phyloP scores from a whole-genome alignment of 108 stramenopile genomes.

The Discostella pseudostelligera region DNA sequence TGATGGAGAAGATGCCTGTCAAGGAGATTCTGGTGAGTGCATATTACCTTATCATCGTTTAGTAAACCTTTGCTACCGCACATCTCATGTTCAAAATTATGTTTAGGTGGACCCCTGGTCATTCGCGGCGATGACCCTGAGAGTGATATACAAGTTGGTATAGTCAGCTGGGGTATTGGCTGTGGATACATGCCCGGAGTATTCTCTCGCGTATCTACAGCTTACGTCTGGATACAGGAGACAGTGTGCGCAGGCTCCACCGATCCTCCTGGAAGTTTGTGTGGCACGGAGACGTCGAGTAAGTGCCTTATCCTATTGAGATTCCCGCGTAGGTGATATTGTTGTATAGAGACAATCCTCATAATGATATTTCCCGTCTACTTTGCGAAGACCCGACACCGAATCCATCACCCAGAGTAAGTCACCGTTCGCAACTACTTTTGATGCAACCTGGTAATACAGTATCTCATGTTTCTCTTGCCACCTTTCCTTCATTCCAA shows the following conservation, averaged over 20 bases:
- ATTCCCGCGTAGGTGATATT: not conserved
- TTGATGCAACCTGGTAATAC: not conserved
- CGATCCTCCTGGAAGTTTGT: constrained; percentile 14
- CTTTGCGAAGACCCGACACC: not conserved
- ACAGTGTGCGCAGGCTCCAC: constrained; percentile 28
- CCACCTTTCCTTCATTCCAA: not conserved
- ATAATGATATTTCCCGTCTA: not conserved
- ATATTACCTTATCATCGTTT: not conserved
- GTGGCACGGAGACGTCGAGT: constrained; percentile 1
- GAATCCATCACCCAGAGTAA: not conserved
- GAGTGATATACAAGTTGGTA: constrained; percentile 44
- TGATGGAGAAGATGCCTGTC: constrained; percentile 36
- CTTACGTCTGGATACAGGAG: constrained; percentile 42
- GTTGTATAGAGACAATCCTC: not conserved
- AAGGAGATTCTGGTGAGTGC: constrained; percentile 38
- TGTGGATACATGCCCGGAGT: constrained; percentile 60
- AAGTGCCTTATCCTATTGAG: not conserved
- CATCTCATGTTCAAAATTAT: not conserved
- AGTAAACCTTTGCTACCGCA: not conserved
- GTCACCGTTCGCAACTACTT: too few relatives aligned
- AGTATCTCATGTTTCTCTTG: not conserved
- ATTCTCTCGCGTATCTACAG: constrained; percentile 23
- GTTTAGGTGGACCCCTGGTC: constrained; percentile 44
- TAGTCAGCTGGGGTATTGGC: constrained; percentile 54
- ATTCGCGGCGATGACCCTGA: constrained; percentile 1